A percentile compares a stretch with the other conserved stretches of the same genome.
These are phyloP conservation scores for Scedosporium apiospermum DNA, from an alignment of 2,329 filamentous ascomycete species.

Conservation along the genomic window DNA sequence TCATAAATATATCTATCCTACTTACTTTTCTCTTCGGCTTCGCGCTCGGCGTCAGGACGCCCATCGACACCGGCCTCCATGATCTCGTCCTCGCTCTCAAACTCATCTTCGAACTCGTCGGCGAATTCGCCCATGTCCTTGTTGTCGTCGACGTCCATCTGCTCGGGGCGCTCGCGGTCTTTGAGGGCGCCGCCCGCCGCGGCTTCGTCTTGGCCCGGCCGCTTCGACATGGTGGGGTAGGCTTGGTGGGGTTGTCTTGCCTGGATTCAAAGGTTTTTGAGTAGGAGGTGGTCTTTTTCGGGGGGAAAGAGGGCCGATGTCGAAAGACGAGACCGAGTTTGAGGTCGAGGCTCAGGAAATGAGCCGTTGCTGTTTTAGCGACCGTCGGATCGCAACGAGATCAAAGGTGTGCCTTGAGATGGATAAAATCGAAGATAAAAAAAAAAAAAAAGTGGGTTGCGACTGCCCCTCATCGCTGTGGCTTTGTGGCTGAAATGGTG, in stretches of 20 bases:
- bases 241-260: background rate
- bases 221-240: slow-evolving; percentile 45
- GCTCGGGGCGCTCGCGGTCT: slow-evolving; percentile 50
- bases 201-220: slow-evolving; percentile 40
- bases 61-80: slow-evolving; percentile 92
- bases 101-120: slow-evolving; percentile 89
- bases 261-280: background rate
- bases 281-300: background rate
- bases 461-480: background rate
- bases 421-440: background rate
- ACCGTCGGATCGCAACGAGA: background rate
- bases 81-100: slow-evolving; percentile 83
- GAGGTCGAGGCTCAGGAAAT: no score
- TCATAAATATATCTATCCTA: no score
- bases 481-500: background rate
- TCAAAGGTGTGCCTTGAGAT: background rate
- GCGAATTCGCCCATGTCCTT: slow-evolving; percentile 75
- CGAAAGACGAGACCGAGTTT: no score
- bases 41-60: slow-evolving; percentile 80
- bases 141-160: slow-evolving; percentile 56
- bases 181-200: slow-evolving; percentile 42
- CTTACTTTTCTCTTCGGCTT: slow-evolving; percentile 69
- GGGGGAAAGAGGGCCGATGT: no score
- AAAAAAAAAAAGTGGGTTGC: background rate
- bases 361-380: background rate